Base-by-base conservation (phyloP, 1,139 yeast species). In the Candida sojae region DNA sequence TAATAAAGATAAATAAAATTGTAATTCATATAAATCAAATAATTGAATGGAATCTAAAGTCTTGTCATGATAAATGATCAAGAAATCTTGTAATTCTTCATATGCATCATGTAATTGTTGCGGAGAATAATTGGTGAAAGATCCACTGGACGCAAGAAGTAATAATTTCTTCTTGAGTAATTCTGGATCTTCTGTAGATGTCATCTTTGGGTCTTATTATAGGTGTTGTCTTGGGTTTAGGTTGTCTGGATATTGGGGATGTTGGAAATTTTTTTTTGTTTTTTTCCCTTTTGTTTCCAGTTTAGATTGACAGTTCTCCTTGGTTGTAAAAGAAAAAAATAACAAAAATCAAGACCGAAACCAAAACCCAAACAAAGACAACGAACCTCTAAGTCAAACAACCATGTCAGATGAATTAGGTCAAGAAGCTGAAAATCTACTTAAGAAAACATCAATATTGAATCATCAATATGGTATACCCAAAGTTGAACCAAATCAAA, bases 11-110 rank as follows among this genome's bases (percentile, higher is more conserved):
- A 91, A 71, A 60, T 83, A 83, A 63, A 89, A 88, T 48, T 87
- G 84, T 59, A 89, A 77, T 62, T 88, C 96, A 53, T 83, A 73
- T 34, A 91, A 66, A 12, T 79, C 73, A 62, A 77, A 84, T 51
- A 80, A 72, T 45, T 86, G 89, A 11, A 71, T 63, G 31, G 82
- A 73, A 9, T 68, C 70, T 43, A 75, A 65, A 21, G 33, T 5
- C 38, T 54, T 58, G 49, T 63, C 70, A 23, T 68, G 57, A 47
- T 62, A 49, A 21, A 61, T 46, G 33, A 59, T 53, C 33, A 80
- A 59, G 55, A 67, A 75, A 36, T 57, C 56, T 33, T 59, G 60
- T 30, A 70, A 52, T 52, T 78, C 76, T 6, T 61, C 55, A 45
- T 75, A 73, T 3, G 67, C 55, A 1, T 57, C 56, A 11, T 60